These are phyloP conservation scores for Pezicula rhizophila DNA, from an alignment of 2,329 filamentous ascomycete species.

Conservation along the genomic window DNA sequence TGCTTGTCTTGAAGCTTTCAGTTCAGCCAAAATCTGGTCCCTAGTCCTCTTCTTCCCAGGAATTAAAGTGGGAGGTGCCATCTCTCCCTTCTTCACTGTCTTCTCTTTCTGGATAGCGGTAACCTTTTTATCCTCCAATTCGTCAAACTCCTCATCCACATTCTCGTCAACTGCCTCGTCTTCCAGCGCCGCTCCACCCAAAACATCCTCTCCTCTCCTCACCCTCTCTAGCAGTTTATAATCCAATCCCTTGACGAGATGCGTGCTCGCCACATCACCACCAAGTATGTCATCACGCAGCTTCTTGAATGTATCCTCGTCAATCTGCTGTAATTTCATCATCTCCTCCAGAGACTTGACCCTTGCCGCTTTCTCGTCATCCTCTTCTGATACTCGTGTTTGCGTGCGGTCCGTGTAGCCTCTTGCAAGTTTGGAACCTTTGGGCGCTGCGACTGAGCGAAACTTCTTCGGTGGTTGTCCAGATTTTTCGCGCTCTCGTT, in stretches of 20 bases:
- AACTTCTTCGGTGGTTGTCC: slow-evolving; percentile 62
- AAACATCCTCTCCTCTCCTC: slow-evolving; percentile 51
- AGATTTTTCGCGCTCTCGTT: slow-evolving; percentile 53
- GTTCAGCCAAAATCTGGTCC: slow-evolving; percentile 61
- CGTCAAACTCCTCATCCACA: slow-evolving; percentile 62
- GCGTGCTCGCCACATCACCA: slow-evolving; percentile 73
- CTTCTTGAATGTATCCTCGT: slow-evolving; percentile 70
- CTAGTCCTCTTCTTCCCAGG: slow-evolving; percentile 57
- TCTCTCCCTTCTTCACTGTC: slow-evolving; percentile 49
- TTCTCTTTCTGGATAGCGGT: slow-evolving; percentile 44
- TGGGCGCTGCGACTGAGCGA: slow-evolving; percentile 68
- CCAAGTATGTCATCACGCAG: slow-evolving; percentile 72
- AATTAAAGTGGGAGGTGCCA: slow-evolving; percentile 46
- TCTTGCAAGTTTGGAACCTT: slow-evolving; percentile 70
- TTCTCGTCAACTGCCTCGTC: slow-evolving; percentile 34
- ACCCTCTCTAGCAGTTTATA: slow-evolving; percentile 70
- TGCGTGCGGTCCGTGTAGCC: slow-evolving; percentile 83
- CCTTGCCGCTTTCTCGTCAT: slow-evolving; percentile 53
- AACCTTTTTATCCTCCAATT: slow-evolving; percentile 49
- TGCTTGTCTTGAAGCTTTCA: slow-evolving; percentile 57
- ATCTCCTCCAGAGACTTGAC: slow-evolving; percentile 76
- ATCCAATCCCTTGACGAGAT: slow-evolving; percentile 89
- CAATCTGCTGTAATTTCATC: slow-evolving; percentile 78
- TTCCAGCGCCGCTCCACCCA: slow-evolving; percentile 19
- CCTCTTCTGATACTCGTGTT: slow-evolving; percentile 47